These are phyloP conservation scores for Pezicula neosporulosa DNA, from an alignment of 2,329 filamentous ascomycete genomes.

Conservation along the genomic window DNA sequence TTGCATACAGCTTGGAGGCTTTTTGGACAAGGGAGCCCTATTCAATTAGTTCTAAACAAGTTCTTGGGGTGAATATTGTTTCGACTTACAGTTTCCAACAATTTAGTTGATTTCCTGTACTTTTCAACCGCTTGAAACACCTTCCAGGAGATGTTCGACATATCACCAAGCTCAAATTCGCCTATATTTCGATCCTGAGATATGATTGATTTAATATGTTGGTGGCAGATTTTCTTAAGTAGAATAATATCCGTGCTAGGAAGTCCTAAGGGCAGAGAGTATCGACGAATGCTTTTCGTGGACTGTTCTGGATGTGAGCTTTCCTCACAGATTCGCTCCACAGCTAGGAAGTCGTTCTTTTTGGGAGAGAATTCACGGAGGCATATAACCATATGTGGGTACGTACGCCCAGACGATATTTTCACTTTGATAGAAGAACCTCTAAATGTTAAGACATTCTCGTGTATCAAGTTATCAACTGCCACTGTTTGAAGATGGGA, in stretches of 20 bases:
- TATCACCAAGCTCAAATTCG: not conserved
- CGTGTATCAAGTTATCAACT: not conserved
- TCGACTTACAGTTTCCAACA: not conserved
- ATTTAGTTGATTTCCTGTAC: not conserved
- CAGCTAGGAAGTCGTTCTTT: not conserved
- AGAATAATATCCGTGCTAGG: not conserved
- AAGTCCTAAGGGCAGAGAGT: not conserved
- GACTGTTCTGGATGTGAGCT: not conserved
- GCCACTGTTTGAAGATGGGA: not conserved
- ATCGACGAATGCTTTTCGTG: not conserved
- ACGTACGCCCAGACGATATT: not conserved
- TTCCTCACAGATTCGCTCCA: not conserved
- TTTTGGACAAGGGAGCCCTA: conserved; percentile 1
- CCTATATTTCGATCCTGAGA: not conserved
- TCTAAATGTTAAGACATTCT: not conserved
- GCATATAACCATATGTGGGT: not conserved
- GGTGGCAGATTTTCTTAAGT: not conserved
- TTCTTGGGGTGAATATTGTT: too few relatives aligned
- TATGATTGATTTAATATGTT: not conserved
- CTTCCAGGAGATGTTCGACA: not conserved
- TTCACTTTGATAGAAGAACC: not conserved
- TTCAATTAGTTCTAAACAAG: not conserved
- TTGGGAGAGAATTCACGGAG: too few relatives aligned
- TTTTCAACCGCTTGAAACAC: not conserved
- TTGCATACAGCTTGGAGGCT: conserved; percentile 6